Evolutionary conservation across 2,329 filamentous ascomycete genomes (phyloP).

Genomic region (Raffaelea arxii): DNA sequence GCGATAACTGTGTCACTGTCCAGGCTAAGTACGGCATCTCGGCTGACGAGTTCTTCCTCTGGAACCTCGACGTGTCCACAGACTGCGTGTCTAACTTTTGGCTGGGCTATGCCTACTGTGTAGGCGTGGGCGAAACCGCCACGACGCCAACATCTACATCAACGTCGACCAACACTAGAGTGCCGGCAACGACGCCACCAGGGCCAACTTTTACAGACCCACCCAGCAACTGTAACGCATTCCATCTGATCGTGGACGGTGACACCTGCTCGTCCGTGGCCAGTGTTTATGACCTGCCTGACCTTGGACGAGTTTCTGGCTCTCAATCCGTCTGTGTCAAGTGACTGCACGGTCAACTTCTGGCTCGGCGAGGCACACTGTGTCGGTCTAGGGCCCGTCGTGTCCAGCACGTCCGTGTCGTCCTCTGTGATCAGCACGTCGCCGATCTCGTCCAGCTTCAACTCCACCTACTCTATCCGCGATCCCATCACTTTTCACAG

Average conservation of each 20-base stretch:
- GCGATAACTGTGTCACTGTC: neutral
- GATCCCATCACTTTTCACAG: neutral
- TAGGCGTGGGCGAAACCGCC: conserved; percentile 8
- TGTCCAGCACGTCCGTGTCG: neutral
- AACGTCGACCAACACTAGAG: conserved; percentile 4
- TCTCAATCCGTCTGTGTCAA: too few species aligned
- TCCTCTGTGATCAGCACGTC: conserved; percentile 3
- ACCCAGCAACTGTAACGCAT: too few species aligned
- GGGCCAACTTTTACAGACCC: too few species aligned
- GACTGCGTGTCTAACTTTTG: conserved; percentile 20
- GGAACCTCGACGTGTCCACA: conserved; percentile 18
- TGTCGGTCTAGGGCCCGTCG: too few species aligned
- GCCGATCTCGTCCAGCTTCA: too few species aligned
- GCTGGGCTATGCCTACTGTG: conserved; percentile 17
- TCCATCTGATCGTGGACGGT: too few species aligned
- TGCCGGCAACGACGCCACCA: too few species aligned
- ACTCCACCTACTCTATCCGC: neutral
- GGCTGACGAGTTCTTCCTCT: conserved; percentile 15
- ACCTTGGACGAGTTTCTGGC: too few species aligned
- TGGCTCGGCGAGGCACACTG: too few species aligned
- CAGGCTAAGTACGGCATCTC: conserved; percentile 13
- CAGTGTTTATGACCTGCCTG: too few species aligned
- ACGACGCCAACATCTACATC: conserved; percentile 1
- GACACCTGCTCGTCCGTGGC: too few species aligned
- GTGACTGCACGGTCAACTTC: too few species aligned